These are phyloP conservation scores for Candida ovalis DNA, from an alignment of 805 yeast genomes.

Conservation along the genomic window DNA sequence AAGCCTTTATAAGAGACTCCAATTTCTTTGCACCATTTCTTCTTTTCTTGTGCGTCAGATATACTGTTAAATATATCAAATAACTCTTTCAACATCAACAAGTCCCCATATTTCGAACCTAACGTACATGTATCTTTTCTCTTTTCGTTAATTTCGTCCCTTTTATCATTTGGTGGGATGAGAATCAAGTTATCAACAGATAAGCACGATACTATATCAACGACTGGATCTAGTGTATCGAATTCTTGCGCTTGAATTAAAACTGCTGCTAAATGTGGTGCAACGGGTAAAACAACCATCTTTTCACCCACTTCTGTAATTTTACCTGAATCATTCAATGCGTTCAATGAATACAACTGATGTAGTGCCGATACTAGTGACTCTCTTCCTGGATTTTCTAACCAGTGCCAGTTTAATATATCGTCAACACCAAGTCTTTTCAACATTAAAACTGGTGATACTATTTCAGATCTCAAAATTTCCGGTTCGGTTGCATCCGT, in stretches of 20 bases:
- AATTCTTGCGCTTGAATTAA: conserved; percentile 62
- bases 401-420: conserved; percentile 85
- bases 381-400: conserved; percentile 82
- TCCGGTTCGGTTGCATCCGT: conserved; percentile 89
- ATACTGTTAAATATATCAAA: conserved; percentile 52
- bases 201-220: conserved; percentile 88
- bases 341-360: conserved; percentile 73
- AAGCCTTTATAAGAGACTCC: conserved; percentile 77
- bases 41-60: conserved; percentile 49
- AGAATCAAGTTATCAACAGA: conserved; percentile 86
- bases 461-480: conserved; percentile 79
- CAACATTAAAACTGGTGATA: conserved; percentile 78
- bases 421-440: conserved; percentile 83
- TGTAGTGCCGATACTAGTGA: conserved; percentile 73
- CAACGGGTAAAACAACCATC: conserved; percentile 85
- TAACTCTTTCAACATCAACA: conserved; percentile 76
- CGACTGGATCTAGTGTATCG: conserved; percentile 54
- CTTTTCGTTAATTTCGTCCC: conserved; percentile 81
- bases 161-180: conserved; percentile 71
- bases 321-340: conserved; percentile 70
- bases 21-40: conserved; percentile 79
- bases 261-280: conserved; percentile 90
- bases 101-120: conserved; percentile 78
- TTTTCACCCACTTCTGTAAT: conserved; percentile 77
- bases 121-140: conserved; percentile 65